Base-by-base conservation (phyloP, 805 yeast genomes). In the Wickerhamiella dianesei region DNA sequence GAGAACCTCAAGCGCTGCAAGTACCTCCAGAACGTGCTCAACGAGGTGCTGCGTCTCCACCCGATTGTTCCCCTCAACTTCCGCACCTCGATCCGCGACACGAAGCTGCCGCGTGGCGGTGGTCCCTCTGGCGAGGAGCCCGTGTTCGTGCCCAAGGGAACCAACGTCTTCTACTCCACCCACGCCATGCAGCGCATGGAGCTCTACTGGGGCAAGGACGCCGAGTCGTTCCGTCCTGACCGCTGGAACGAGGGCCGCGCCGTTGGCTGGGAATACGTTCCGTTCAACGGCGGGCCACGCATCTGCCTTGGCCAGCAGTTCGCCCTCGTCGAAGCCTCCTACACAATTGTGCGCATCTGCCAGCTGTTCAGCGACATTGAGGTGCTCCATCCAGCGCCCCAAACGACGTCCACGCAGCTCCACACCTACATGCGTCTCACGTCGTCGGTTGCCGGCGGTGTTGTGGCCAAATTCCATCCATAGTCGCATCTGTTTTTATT, bases 221-320 rank as follows among this genome's bases (percentile, higher is more conserved):
- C 73, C 19, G 50, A 55, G n/a, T 66, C 51, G 44, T 73, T 69
- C 57, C 59, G 61, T 17, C 78, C 78, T 3, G 74, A 70, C 52
- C 64, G 78, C 46, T 74, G 77, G 77, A 56, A 54, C 29, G 66
- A 65, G 50, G 51, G 55, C 36, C 49, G 50, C 35, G 59, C 64
- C 35, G 60, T 64, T 44, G 68, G 71, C 6, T 73, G 76, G 76
- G 71, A 69, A 25, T 73, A 69, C 57, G 58, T 72, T 29, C 76
- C 77, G 21, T 73, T 73, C 61, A 72, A 72, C 53, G 78, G 77
- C 41, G 78, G 78, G 4, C 77, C 77, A 19, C 60, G 78, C 50
- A 72, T 73, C 48, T 73, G 77, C 56, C 61, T 73, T 46, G 78
- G 77, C 37, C 77, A 73, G 62, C 77, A 73, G 59, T 72, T 72